Evolutionary conservation across 441 rosid species (phyloP), one percentile per base, ranked within the genome.

Genomic region (Pelargonium myrrhifolium): DNA sequence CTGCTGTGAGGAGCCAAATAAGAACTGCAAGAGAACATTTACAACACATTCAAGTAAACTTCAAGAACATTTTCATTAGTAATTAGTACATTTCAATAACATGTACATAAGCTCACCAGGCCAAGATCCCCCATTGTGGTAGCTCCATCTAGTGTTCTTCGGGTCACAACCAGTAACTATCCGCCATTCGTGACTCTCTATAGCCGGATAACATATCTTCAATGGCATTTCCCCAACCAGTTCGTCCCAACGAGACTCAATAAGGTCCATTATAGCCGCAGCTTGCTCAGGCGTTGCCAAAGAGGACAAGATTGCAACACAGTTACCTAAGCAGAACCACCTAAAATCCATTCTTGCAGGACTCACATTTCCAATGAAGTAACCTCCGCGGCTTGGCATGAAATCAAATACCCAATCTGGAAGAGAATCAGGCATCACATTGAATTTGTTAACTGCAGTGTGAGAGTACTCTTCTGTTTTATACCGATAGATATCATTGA

Each of bases 71-170:
- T 28, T 28, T 28, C 20, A 51, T 18, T 10, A 31, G 11, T 0
- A 31, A 24, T n/a, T n/a, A n/a, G n/a, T 9, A 35, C 39, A 35
- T 6, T 35, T 35, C 39, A 35, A 35, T 1, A 35, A 35, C 39
- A 35, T 35, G 39, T 35, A 35, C 39, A 71, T 59, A 58, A 60
- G 66, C 64, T 63, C 76, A 87, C 97, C 97, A 81, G 97, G 94
- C 98, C 97, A 93, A 62, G 97, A 90, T 64, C 98, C 98, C 40
- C 96, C 98, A 62, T 93, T 93, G 77, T 93, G 98, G 80, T 93
- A 93, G 64, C 98, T 90, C 96, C 98, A 93, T 62, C 94, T 78
- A n/a, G 96, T 89, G 76, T 90, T 93, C 77, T 90, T 90, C 0
- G 96, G 97, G 74, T 93, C 98, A 61, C 94, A 89, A 47, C 97